Conservation (phyloP, 225 moss, liverwort and hornwort genomes). For the Antitrichia curtipendula region DNA sequence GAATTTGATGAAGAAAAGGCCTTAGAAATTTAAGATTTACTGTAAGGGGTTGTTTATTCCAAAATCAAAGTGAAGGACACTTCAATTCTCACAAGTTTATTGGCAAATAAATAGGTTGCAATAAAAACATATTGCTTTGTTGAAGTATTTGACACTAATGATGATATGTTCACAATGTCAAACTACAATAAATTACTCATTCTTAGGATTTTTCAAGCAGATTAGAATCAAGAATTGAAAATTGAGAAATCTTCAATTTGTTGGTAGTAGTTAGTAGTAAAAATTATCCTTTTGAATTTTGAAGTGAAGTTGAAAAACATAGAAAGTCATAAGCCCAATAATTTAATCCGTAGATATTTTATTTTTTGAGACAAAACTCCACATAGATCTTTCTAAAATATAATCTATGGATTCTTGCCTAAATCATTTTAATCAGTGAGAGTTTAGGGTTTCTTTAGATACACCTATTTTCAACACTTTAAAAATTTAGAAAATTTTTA, state of each 20-base stretch:
- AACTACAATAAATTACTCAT: not conserved
- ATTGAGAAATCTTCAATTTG: not conserved
- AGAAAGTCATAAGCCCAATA: not conserved
- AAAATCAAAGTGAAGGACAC: not conserved
- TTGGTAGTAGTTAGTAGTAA: too few relatives aligned
- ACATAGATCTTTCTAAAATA: not conserved
- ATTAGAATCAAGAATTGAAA: not conserved
- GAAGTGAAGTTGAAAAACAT: not conserved
- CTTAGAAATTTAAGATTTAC: too few relatives aligned
- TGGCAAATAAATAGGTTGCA: not conserved
- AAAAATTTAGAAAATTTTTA: not conserved
- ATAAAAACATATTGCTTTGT: not conserved
- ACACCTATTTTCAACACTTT: not conserved
- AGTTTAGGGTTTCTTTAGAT: not conserved
- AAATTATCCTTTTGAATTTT: not conserved
- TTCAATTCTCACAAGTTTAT: not conserved
- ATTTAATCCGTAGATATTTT: not conserved
- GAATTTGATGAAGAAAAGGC: too few relatives aligned
- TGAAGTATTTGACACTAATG: not conserved
- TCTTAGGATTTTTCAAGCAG: not conserved
- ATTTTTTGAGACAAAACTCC: not conserved
- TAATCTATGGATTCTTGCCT: not conserved
- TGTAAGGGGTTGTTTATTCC: not conserved
- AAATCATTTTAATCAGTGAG: not conserved
- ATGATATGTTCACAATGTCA: not conserved